These are phyloP conservation scores for Cladophialophora chaetospira DNA, from an alignment of 2,329 filamentous ascomycete genomes.

Conservation along the genomic window DNA sequence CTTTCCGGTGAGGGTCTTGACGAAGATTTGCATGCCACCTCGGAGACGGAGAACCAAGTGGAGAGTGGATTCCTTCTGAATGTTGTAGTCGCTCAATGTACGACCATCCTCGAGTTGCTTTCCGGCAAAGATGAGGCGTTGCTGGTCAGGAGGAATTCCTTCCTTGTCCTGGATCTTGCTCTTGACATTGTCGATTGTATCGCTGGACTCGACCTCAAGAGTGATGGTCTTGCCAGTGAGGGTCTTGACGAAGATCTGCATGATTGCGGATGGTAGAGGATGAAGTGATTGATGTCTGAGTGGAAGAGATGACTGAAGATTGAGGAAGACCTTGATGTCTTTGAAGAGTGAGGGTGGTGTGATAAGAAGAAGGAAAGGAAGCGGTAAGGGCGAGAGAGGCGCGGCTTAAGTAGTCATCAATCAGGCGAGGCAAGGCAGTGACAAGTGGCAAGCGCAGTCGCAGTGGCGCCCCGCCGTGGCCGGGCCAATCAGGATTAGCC, in stretches of 20 bases:
- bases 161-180: constrained; percentile 63
- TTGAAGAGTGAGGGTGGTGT: constrained; percentile 22
- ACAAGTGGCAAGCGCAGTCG: constrained; percentile 9
- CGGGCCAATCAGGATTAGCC: neutral
- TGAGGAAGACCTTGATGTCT: constrained; percentile 24
- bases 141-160: constrained; percentile 60
- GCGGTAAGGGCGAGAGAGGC: neutral
- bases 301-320: constrained; percentile 19
- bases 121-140: constrained; percentile 60
- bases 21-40: constrained; percentile 54
- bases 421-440: constrained; percentile 19
- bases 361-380: constrained; percentile 20
- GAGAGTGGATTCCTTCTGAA: constrained; percentile 66
- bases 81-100: constrained; percentile 58
- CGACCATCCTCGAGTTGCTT: constrained; percentile 62
- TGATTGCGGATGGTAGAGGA: constrained; percentile 51
- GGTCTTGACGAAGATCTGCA: constrained; percentile 99
- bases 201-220: constrained; percentile 52
- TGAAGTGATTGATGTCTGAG: constrained; percentile 6
- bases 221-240: constrained; percentile 64
- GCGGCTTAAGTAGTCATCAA: constrained; percentile 38
- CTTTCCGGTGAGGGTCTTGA: constrained; percentile 63
- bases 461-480: constrained; percentile 11
- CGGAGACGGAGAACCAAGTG: constrained; percentile 75
- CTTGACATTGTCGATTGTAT: constrained; percentile 58